Percentiles rank a stretch among this genome's conserved stretches.
Conservation (phyloP, 2,329 filamentous ascomycete species). For the Cordyceps fumosorosea region DNA sequence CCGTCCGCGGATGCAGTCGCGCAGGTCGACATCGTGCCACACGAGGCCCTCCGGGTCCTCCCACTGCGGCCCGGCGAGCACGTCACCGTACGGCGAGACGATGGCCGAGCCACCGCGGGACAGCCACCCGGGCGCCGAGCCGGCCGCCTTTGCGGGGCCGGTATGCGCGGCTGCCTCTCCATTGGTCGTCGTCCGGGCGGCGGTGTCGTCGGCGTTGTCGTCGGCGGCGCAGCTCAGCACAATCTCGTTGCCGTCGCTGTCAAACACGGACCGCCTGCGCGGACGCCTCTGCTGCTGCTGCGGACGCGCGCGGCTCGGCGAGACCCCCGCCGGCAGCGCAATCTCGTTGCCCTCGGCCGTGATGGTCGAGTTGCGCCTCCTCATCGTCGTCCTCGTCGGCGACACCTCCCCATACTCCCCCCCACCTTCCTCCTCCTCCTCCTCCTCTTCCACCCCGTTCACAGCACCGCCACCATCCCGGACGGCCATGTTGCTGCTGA, state of each 20-base stretch:
- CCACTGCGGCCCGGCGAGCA: conserved; percentile 77
- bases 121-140: conserved; percentile 30
- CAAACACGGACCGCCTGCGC: conserved; percentile 35
- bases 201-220: background rate
- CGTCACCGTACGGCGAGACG: conserved; percentile 70
- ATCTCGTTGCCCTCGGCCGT: conserved; percentile 43
- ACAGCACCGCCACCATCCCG: conserved; percentile 22
- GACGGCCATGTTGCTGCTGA: conserved; percentile 75
- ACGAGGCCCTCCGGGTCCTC: conserved; percentile 65
- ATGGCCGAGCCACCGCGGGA: conserved; percentile 79
- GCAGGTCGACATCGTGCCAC: conserved; percentile 72
- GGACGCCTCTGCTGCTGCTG: background rate
- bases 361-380: conserved; percentile 34
- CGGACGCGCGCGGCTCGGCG: conserved; percentile 5
- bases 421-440: background rate
- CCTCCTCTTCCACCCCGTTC: background rate
- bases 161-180: background rate
- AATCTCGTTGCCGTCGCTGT: conserved; percentile 51
- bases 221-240: conserved; percentile 32
- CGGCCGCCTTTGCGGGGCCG: conserved; percentile 16
- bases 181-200: background rate
- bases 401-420: no score
- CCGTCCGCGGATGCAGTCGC: conserved; percentile 76
- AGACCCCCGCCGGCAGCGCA: conserved; percentile 26
- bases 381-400: conserved; percentile 3